Base-by-base conservation (phyloP, 768 basidiomycete species). In the Floccularia luteovirens region DNA sequence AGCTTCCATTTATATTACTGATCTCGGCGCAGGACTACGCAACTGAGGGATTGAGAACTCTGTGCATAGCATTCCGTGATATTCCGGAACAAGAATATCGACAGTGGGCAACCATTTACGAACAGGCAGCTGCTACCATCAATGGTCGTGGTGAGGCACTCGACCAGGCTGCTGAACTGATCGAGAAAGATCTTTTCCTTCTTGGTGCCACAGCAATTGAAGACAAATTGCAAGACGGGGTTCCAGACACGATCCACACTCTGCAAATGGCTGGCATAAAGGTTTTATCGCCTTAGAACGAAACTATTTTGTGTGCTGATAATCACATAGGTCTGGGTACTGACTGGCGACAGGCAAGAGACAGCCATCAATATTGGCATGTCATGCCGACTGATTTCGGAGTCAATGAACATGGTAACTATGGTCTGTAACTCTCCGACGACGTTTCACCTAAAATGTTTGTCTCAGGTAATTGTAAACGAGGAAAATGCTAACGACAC, bases 311-410 rank as follows among this genome's bases (percentile, higher is more conserved):
- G 39, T 36, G 33, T 23, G 24, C 49, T 12, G 36, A 39, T 14
- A 20, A 17, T 38, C 22, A 2, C 19, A 5, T 47, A 86, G 82
- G 82, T 99, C 13, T 99, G 96, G 96, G 93, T 99, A 5, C 65
- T 99, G 37, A 99, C 96, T 2, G 96, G 96, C 1, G 96, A 99
- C 59, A 70, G 96, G 48, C 96, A 99, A 64, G 96, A 99, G 62
- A 99, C 96, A 1, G 96, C 96, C 12, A 97, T 99, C 62, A 99
- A 99, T 53, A 98, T 99, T 47, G 96, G 96, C 38, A 82, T 98
- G 75, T 94, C 92, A 1, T 98, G 96, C 66, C 77, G 91, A 46
- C 61, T 99, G 52, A 98, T 99, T 37, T 90, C 91, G 4, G 96
- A 99, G 63, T 92, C 90, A 6, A 99, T 98, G 96, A 97, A 97